Conservation (phyloP, 164 flowering plant species). For the Litsea cubeba region DNA sequence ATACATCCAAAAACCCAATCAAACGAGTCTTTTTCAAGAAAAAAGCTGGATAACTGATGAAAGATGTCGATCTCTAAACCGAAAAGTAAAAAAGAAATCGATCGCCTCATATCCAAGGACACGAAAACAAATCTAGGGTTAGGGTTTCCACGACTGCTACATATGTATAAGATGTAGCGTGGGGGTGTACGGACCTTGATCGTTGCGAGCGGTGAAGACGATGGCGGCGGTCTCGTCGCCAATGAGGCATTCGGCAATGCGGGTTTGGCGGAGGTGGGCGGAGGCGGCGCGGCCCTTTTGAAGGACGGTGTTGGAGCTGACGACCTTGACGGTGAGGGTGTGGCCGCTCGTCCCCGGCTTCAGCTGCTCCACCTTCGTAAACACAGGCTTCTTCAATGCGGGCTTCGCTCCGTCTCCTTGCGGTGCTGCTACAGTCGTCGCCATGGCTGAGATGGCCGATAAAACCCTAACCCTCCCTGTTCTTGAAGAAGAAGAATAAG, state of each 20-base stretch:
- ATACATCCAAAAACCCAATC: no score
- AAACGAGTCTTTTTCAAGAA: no score
- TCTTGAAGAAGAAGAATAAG: not conserved
- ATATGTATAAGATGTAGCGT: not conserved
- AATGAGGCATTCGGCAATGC: constrained; percentile 54
- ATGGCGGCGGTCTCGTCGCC: constrained; percentile 58
- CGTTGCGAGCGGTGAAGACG: constrained; percentile 58
- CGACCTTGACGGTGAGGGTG: constrained; percentile 40
- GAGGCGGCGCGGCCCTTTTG: constrained; percentile 37
- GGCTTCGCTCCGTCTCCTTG: constrained; percentile 18
- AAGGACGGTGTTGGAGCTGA: constrained; percentile 34
- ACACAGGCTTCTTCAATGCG: constrained; percentile 47
- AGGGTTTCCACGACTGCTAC: not conserved
- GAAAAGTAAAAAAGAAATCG: not conserved
- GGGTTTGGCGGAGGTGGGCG: constrained; percentile 20
- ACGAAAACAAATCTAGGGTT: not conserved
- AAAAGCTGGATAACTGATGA: no score
- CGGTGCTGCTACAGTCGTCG: constrained; percentile 8
- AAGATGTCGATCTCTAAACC: not conserved
- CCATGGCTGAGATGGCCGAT: constrained; percentile 8
- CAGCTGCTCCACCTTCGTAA: constrained; percentile 46
- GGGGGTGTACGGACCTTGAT: constrained; percentile 36
- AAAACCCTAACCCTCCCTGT: constrained; percentile 6
- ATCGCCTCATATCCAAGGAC: not conserved
- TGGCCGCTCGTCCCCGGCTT: constrained; percentile 56